Base-by-base conservation (phyloP, 805 yeast genomes). In the Nakazawaea holstii region DNA sequence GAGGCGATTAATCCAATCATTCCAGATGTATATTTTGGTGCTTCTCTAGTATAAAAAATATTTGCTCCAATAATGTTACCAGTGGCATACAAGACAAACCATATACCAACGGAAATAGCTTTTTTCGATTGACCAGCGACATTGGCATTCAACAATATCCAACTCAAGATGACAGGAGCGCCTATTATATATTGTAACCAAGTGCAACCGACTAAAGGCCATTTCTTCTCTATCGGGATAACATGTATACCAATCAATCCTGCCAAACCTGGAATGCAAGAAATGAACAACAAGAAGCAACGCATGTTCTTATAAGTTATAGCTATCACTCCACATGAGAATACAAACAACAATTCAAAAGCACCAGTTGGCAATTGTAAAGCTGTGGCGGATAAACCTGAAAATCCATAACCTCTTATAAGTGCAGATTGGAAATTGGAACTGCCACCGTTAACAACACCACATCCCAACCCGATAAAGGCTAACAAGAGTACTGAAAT, bases 21-120 rank as follows among this genome's bases (percentile, higher is more conserved):
- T 8, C 87, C 88, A 8, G 82, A 74, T 13, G 61, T 66, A 53
- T 79, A 82, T 13, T 66, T 61, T 29, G 86, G 86, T 10, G 76
- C 72, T 48, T 76, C 70, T 14, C 66, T 53, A 0, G 68, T 68
- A 52, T 77, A 72, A 62, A 82, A 81, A 55, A 80, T 64, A 55
- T 81, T 85, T 2, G 89, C 87, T 0, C 86, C 87, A 42, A 80
- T 67, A 50, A 84, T 63, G 54, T 82, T 74, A 7, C 82, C 79
- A 24, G 79, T 60, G 9, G 80, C 77, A 56, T 79, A 80, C n/a
- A 74, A 76, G 45, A 79, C 66, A 75, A 80, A 74, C 6, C 81
- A 77, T 24, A 72, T 55, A 8, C 76, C 79, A 53, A 73, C 74
- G 39, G 83, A 59, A 31, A 73, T 70, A 15, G 79, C 60, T 52